Evolutionary conservation across 2,329 filamentous ascomycete species (phyloP).

Genomic region (Fusarium succisae): DNA sequence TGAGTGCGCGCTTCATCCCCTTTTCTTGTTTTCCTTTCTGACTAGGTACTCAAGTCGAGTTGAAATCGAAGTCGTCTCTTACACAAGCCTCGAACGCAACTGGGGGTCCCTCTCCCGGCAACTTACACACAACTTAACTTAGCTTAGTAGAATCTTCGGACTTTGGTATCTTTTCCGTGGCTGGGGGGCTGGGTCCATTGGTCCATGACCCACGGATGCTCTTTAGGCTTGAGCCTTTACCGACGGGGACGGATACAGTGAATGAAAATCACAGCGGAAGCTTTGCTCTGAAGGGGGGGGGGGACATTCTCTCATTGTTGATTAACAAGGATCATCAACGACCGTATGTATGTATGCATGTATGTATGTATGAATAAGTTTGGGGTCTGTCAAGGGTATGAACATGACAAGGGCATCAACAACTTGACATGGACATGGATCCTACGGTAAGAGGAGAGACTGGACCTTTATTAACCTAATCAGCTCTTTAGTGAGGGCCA

Average conservation of each 20-base stretch:
- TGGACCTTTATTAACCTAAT: not conserved
- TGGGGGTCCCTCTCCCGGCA: slow-evolving; percentile 19
- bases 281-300: not conserved
- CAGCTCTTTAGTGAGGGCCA: not conserved
- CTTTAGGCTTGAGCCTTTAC: slow-evolving; percentile 3
- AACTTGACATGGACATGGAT: slow-evolving; percentile 7
- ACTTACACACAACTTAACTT: slow-evolving; percentile 25
- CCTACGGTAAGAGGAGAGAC: not conserved
- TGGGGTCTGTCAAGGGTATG: slow-evolving; percentile 7
- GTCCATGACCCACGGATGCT: not conserved
- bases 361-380: not conserved
- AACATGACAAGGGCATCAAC: slow-evolving; percentile 1
- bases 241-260: slow-evolving; percentile 7
- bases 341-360: not conserved
- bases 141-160: slow-evolving; percentile 8
- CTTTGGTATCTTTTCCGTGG: slow-evolving; percentile 10
- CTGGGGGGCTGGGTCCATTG: slow-evolving; percentile 12
- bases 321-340: not conserved
- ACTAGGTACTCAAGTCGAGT: slow-evolving; percentile 5
- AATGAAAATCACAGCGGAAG: not conserved
- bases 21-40: not conserved
- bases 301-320: slow-evolving; percentile 5
- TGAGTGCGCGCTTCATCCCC: not conserved
- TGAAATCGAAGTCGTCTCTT: not conserved
- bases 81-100: slow-evolving; percentile 10